Evolutionary conservation across 305 asterid species (phyloP).

Genomic region (Fraxinus latifolia): DNA sequence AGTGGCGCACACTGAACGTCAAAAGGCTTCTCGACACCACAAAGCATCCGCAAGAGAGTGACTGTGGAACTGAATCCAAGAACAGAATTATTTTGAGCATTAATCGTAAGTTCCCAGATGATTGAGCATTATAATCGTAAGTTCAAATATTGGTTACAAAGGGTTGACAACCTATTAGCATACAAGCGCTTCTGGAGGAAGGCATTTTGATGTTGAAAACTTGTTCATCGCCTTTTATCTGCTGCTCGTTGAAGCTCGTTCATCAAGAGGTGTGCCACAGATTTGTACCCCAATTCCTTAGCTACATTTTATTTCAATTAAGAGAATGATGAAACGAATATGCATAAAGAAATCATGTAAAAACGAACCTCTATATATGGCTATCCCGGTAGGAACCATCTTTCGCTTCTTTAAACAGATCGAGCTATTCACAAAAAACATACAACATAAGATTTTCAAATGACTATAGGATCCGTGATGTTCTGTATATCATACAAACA

Average conservation of each 20-base stretch:
- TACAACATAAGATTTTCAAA: background rate
- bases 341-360: background rate
- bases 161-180: background rate
- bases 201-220: background rate
- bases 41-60: background rate
- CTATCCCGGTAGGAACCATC: slow-evolving; percentile 78
- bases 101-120: background rate
- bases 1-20: background rate
- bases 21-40: background rate
- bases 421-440: slow-evolving; percentile 42
- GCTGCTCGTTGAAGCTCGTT: slow-evolving; percentile 48
- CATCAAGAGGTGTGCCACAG: slow-evolving; percentile 79
- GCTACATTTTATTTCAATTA: slow-evolving; percentile 28
- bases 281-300: slow-evolving; percentile 69
- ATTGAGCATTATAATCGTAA: background rate
- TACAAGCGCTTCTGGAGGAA: background rate
- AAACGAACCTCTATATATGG: slow-evolving; percentile 65
- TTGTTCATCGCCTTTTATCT: slow-evolving; percentile 20
- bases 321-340: background rate
- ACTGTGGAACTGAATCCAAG: background rate
- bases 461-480: background rate
- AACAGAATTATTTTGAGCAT: background rate
- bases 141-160: background rate
- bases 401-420: slow-evolving; percentile 63
- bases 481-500: background rate